Evolutionary conservation across 1,284 basidiomycete species (phyloP), one percentile per base, ranked within the genome.

Genomic region (Lentinula novae-zelandiae): DNA sequence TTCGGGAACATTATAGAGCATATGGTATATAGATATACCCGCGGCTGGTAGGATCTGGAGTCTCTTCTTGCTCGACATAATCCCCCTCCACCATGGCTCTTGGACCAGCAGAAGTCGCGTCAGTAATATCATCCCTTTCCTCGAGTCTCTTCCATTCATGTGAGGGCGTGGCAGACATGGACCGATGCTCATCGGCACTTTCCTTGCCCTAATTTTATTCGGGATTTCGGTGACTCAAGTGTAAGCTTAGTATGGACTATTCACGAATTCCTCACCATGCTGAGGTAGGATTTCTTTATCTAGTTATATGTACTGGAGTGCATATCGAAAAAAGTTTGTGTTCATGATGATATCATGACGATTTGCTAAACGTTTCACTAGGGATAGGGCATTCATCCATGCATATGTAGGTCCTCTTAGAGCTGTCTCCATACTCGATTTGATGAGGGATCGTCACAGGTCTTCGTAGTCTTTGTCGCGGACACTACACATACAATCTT

Each of bases 181-280:
- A 36, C 58, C 58, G 15, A 56, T 60, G 58, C 54, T 60, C 27
- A 55, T 63, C 42, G 62, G 62, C 34, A 57, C 49, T 36, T 39
- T 62, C 36, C 42, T 62, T 36, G 42, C 57, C 20, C 58, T 59
- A 9, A 33, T 62, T 15, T 51, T 57, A 7, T 62, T 34, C 42
- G 61, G 61, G 13, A 62, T 62, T 22, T 59, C 61, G 10, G 31
- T 62, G 12, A 59, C 61, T 15, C 61, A 62, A 40, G 54, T 53
- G 57, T 62, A 53, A 52, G 61, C 15, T 15, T 5, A 17, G 3
- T 20, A 48, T 10, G 22, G 9, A 17, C 7, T n/a, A 31, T 12
- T n/a, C 5, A 13, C 34, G 15, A 10, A 22, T 46, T 46, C 42
- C 15, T 10, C 44, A 46, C 17, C 8, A 20, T 20, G n/a, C 20